Evolutionary conservation across 2,329 filamentous ascomycete genomes (phyloP).

Genomic region (Pyrenophora tritici-repentis): DNA sequence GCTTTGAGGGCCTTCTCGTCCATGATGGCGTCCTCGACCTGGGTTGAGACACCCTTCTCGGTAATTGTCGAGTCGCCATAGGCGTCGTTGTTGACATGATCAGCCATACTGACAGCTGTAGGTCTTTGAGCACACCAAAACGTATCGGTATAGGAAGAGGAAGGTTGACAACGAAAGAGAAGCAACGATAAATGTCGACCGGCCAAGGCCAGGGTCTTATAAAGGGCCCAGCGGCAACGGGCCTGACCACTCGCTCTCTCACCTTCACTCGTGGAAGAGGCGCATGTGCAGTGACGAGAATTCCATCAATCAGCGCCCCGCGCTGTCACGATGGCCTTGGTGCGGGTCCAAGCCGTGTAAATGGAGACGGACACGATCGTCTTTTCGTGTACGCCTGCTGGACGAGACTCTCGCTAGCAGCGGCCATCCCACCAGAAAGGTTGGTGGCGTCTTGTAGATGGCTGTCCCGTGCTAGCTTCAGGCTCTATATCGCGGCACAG

Average conservation of each 20-base stretch:
- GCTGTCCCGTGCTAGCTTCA: slow-evolving; percentile 14
- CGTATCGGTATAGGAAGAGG: slow-evolving; percentile 14
- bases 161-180: slow-evolving; percentile 26
- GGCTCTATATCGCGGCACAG: slow-evolving; percentile 8
- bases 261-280: not conserved
- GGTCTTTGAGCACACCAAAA: slow-evolving; percentile 11
- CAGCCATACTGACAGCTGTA: slow-evolving; percentile 31
- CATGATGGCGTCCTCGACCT: slow-evolving; percentile 25
- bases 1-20: slow-evolving; percentile 48
- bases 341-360: slow-evolving; percentile 21
- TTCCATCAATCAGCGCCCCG: slow-evolving; percentile 33
- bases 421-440: slow-evolving; percentile 23
- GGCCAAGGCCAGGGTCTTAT: slow-evolving; percentile 12
- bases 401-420: slow-evolving; percentile 25
- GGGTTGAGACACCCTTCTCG: slow-evolving; percentile 29
- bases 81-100: slow-evolving; percentile 26
- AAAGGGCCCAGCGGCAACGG: slow-evolving; percentile 22
- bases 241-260: not conserved
- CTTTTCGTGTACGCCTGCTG: slow-evolving; percentile 15
- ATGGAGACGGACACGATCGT: slow-evolving; percentile 18
- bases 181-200: slow-evolving; percentile 14
- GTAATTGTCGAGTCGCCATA: slow-evolving; percentile 15
- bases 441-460: slow-evolving; percentile 19
- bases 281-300: slow-evolving; percentile 8
- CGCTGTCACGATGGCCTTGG: slow-evolving; percentile 18